These are phyloP conservation scores for Hericium rajendrae DNA, from an alignment of 768 basidiomycete species.

Conservation along the genomic window DNA sequence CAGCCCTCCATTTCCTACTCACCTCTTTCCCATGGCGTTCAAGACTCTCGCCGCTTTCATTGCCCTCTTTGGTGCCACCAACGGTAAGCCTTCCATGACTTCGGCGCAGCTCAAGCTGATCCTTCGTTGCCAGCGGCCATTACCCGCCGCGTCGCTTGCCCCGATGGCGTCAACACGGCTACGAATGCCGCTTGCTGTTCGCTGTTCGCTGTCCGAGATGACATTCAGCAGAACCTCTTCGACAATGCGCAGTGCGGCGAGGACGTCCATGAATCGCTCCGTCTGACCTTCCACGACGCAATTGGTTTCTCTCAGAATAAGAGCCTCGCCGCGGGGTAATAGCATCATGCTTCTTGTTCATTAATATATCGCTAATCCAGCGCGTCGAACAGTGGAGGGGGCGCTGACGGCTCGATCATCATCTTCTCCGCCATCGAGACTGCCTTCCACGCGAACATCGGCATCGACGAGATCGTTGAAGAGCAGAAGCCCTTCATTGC, in stretches of 20 bases:
- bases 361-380: neutral
- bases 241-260: slow-evolving; percentile 21
- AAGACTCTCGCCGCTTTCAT: slow-evolving; percentile 14
- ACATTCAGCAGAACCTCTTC: slow-evolving; percentile 23
- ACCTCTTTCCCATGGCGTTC: slow-evolving; percentile 14
- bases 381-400: slow-evolving; percentile 12
- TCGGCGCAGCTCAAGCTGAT: neutral
- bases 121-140: slow-evolving; percentile 9
- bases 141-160: slow-evolving; percentile 18
- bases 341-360: neutral
- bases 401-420: slow-evolving; percentile 18
- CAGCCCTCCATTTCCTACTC: neutral
- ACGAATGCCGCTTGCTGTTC: slow-evolving; percentile 23
- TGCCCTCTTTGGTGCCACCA: slow-evolving; percentile 8
- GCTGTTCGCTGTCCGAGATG: slow-evolving; percentile 22
- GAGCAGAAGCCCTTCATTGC: slow-evolving; percentile 25
- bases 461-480: slow-evolving; percentile 12
- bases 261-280: slow-evolving; percentile 20
- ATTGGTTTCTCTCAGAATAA: slow-evolving; percentile 8
- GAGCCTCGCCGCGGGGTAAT: neutral
- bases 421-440: slow-evolving; percentile 8
- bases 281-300: slow-evolving; percentile 21
- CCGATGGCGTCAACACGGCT: slow-evolving; percentile 19
- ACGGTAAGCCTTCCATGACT: slow-evolving; percentile 4
- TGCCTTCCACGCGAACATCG: slow-evolving; percentile 14